Base-by-base conservation (phyloP, 73 alveolate genomes). In the Halteria grandinella region DNA sequence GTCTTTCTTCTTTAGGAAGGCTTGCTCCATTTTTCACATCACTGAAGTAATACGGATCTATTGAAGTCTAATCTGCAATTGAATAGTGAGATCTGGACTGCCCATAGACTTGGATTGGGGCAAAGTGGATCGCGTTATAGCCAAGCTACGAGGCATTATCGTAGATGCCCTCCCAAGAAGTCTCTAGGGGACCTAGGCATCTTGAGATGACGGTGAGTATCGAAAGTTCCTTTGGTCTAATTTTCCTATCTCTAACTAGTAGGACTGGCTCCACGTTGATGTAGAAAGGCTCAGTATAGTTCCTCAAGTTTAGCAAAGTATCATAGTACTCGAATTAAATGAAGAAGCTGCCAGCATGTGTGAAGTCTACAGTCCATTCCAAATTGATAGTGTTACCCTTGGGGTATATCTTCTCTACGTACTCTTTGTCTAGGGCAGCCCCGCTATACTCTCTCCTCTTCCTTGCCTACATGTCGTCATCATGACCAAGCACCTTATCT, bases 91-190 rank as follows among this genome's bases (percentile, higher is more conserved):
- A 40, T 15, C 63, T 41, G 1, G 88, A 75, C 23, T n/a, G 27
- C 28, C 96, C 96, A 49, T 88, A 89, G 14, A 55, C 69, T 37
- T 89, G 82, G 55, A 89, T 77, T 6, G 96, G 96, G 0, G 93
- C 84, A 66, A 76, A 83, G 72, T 89, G 96, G 39, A 89, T 51
- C 52, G 88, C 88, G 77, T 89, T 89, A 86, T 84, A 89, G 48
- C 96, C 96, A 0, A 83, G 76, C 21, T 69, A 14, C 17, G 64
- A 36, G 23, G 52, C 20, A 21, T 39, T 58, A 0, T 21, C 48
- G 17, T 53, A 43, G 28, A 47, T 70, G 0, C 24, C 49, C 20
- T 43, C 74, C 90, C 90, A 80, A n/a, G n/a, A n/a, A n/a, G n/a
- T n/a, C n/a, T 18, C 82, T 70, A 33, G 57, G 55, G 20, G 29